phyloP scores from a whole-genome alignment of 139 green algal species.

The Coelastrella sp. region DNA sequence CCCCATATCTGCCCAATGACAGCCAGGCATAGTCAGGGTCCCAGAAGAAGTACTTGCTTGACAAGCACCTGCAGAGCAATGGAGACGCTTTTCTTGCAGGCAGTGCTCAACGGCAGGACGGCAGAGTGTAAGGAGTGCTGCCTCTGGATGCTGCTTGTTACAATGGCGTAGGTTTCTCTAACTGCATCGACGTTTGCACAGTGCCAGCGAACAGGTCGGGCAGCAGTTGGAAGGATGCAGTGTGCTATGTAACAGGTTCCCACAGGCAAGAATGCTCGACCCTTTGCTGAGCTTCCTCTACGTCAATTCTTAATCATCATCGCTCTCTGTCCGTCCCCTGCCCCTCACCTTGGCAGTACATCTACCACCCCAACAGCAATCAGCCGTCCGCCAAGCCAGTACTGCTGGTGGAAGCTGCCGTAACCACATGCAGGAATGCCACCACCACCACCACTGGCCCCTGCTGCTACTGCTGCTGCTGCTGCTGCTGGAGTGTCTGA shows the following conservation, averaged over 20 bases:
- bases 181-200: too few relatives aligned
- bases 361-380: slow-evolving; percentile 95
- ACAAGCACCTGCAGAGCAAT: slow-evolving; percentile 69
- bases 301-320: too few relatives aligned
- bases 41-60: slow-evolving; percentile 96
- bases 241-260: too few relatives aligned
- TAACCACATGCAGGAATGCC: slow-evolving; percentile 64
- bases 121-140: too few relatives aligned
- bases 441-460: not conserved
- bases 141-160: too few relatives aligned
- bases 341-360: slow-evolving; percentile 74
- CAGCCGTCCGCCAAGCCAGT: slow-evolving; percentile 90
- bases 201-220: too few relatives aligned
- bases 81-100: not conserved
- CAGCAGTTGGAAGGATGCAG: too few relatives aligned
- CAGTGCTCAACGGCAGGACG: not conserved
- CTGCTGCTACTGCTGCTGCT: slow-evolving; percentile 29
- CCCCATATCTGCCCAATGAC: slow-evolving; percentile 77
- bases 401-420: slow-evolving; percentile 96
- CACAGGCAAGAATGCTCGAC: too few relatives aligned
- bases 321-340: too few relatives aligned
- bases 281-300: too few relatives aligned
- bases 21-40: slow-evolving; percentile 82
- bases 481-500: not conserved
- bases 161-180: too few relatives aligned